Conservation (phyloP, 2,329 filamentous ascomycete genomes). For the Alternaria postmessia region DNA sequence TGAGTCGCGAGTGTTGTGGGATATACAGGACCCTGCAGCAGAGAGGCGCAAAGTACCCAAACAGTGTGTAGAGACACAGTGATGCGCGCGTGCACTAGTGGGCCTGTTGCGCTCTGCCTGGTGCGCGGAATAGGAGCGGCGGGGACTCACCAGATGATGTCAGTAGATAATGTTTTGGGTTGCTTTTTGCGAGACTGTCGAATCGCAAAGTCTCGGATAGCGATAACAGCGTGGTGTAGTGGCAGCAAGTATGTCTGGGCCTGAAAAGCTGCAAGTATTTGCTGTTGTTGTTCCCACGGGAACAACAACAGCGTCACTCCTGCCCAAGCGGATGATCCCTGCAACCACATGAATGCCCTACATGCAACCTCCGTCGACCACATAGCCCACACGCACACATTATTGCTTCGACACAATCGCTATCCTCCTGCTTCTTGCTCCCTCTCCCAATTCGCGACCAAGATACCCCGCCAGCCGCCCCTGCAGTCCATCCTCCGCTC, state of each 20-base stretch:
- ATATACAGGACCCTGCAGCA: background rate
- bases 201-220: slow-evolving; percentile 1
- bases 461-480: slow-evolving; percentile 9
- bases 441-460: slow-evolving; percentile 5
- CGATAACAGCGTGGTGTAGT: slow-evolving; percentile 5
- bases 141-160: slow-evolving; percentile 18
- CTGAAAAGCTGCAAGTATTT: slow-evolving; percentile 14
- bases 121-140: slow-evolving; percentile 4
- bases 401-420: slow-evolving; percentile 13
- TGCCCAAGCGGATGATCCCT: slow-evolving; percentile 16
- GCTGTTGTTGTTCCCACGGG: slow-evolving; percentile 13
- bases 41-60: background rate
- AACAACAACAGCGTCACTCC: slow-evolving; percentile 14
- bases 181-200: slow-evolving; percentile 1
- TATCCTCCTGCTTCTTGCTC: slow-evolving; percentile 8
- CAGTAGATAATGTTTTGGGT: background rate
- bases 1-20: slow-evolving; percentile 12
- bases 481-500: slow-evolving; percentile 18
- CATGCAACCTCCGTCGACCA: background rate
- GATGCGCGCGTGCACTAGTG: slow-evolving; percentile 12
- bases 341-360: slow-evolving; percentile 9
- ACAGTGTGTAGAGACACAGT: background rate
- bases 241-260: background rate
- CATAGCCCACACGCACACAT: slow-evolving; percentile 1
- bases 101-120: slow-evolving; percentile 2